Percentiles rank a stretch among this genome's conserved stretches.
Evolutionary conservation across 1,284 basidiomycete species (phyloP).

Genomic region (Trametes hirsuta): DNA sequence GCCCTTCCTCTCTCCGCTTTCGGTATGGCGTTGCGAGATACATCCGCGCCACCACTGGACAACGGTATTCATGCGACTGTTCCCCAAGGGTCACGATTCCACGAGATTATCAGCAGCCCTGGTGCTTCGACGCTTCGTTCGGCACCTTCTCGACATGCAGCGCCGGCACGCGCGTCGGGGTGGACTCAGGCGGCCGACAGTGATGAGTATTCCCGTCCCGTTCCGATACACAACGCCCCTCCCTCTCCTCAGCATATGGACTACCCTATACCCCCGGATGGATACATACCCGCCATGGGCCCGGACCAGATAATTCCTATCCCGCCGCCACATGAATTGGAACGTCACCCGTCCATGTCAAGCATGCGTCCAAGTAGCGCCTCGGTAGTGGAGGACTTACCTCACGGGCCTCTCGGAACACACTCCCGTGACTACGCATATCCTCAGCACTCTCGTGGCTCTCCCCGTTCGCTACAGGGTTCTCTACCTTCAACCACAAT

Average conservation of each 20-base stretch:
- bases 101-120: constrained; percentile 32
- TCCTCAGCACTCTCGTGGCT: constrained; percentile 16
- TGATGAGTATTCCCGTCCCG: constrained; percentile 21
- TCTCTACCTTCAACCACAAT: constrained; percentile 39
- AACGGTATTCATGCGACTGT: constrained; percentile 13
- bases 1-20: constrained; percentile 14
- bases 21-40: constrained; percentile 1
- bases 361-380: constrained; percentile 13
- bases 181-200: constrained; percentile 19
- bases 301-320: constrained; percentile 27
- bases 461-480: constrained; percentile 30
- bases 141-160: constrained; percentile 10
- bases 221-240: constrained; percentile 22
- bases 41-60: neutral
- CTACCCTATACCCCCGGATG: constrained; percentile 28
- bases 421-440: constrained; percentile 28
- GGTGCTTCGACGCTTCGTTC: constrained; percentile 27
- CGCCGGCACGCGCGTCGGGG: constrained; percentile 7
- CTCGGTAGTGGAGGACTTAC: constrained; percentile 2
- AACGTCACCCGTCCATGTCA: constrained; percentile 10
- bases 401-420: neutral
- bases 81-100: constrained; percentile 34
- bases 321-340: constrained; percentile 34
- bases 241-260: constrained; percentile 26
- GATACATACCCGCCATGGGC: constrained; percentile 31